These are phyloP conservation scores for Bacidia rubella DNA, from an alignment of 495 filamentous ascomycete genomes.

Conservation along the genomic window DNA sequence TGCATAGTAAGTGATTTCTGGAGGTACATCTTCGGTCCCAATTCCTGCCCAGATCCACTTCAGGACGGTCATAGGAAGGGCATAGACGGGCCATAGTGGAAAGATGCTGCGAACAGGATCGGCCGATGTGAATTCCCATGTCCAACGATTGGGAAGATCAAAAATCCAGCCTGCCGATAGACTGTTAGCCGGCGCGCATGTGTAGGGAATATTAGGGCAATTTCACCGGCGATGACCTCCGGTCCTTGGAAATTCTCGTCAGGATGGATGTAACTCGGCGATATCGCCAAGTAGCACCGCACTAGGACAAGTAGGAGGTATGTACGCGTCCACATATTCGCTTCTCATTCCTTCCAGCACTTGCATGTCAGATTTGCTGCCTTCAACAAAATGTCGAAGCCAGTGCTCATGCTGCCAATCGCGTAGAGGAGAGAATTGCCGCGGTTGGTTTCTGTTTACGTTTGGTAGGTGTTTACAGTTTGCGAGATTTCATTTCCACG, in stretches of 20 bases:
- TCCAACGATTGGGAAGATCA: constrained; percentile 66
- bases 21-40: constrained; percentile 34
- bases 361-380: not conserved
- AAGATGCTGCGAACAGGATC: constrained; percentile 87
- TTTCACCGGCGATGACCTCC: constrained; percentile 88
- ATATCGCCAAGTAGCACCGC: constrained; percentile 85
- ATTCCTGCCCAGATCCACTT: constrained; percentile 69
- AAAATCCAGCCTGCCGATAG: constrained; percentile 62
- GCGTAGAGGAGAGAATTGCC: not conserved
- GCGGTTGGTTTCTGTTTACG: not conserved
- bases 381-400: not conserved
- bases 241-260: constrained; percentile 98
- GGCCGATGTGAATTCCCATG: constrained; percentile 88
- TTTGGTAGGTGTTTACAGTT: not conserved
- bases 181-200: not conserved
- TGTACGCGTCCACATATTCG: constrained; percentile 74
- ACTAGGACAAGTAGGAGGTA: constrained; percentile 76
- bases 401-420: not conserved
- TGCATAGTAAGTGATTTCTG: constrained; percentile 72
- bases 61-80: constrained; percentile 78
- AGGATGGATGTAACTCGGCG: constrained; percentile 91
- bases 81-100: constrained; percentile 89
- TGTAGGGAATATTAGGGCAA: not conserved
- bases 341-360: not conserved
- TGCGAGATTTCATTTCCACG: not conserved